Base-by-base conservation (phyloP, 2,329 filamentous ascomycete genomes). In the Penicillium sp. region DNA sequence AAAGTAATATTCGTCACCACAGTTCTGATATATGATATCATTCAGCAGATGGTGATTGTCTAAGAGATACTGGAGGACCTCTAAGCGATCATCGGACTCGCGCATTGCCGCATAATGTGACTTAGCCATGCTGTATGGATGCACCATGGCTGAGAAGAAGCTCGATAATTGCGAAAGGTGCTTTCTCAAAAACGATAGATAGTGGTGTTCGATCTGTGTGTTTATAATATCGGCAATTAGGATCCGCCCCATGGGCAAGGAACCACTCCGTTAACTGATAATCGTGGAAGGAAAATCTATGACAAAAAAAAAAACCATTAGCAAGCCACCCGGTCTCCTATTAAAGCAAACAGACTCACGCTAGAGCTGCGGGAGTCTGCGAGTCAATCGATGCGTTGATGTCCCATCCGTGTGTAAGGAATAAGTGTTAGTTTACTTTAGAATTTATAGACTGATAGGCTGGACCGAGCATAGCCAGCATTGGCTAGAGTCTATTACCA, bases 401-500 rank as follows among this genome's bases (percentile, higher is more conserved):
- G 32, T 33, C 32, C n/a, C 32, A 17, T 33, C 32, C 32, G 8
- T 33, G 32, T n/a, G 7, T 9, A 17, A 33, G n/a, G 8, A 33
- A 17, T 9, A 10, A 39, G 13, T 7, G 37, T 13, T 3, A 7
- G 5, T 22, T n/a, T 15, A 22, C n/a, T 6, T 3, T 9, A 15
- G 13, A 38, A 38, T 22, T 3, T 9, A 12, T 38, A 22, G 13
- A 24, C 17, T 17, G 1, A 17, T n/a, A n/a, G n/a, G n/a, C n/a
- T n/a, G n/a, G n/a, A n/a, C n/a, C n/a, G n/a, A n/a, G 17, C 17
- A 17, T 17, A 17, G 2, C 17, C 17, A 17, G 17, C 17, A 17
- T 17, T 17, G 17, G 17, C 17, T n/a, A 39, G 37, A 39, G 1
- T n/a, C 6, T 52, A 57, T 31, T 52, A 49, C 26, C 48, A 57